These are phyloP conservation scores for Barbarea vulgaris DNA, from an alignment of 345 rosid species.

Conservation along the genomic window DNA sequence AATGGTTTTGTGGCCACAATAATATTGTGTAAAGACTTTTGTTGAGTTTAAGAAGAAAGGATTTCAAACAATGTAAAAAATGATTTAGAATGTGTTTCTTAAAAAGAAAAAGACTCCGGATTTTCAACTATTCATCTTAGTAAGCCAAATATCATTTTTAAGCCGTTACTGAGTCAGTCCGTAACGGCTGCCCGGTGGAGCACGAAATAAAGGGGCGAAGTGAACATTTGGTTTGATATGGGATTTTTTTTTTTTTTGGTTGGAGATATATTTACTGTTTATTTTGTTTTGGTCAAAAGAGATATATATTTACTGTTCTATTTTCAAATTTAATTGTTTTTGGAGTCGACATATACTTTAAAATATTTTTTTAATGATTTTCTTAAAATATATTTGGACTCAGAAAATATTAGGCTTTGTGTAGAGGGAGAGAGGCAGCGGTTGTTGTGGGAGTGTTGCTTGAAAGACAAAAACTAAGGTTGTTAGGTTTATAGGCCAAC, in stretches of 20 bases:
- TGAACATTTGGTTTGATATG: too few relatives aligned
- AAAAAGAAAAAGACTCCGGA: background rate
- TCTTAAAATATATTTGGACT: background rate
- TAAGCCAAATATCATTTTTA: background rate
- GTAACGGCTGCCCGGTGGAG: too few relatives aligned
- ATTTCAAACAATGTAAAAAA: background rate
- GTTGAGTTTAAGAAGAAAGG: background rate
- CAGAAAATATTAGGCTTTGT: background rate
- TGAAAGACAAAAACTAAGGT: conserved; percentile 39
- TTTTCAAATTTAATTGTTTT: too few relatives aligned
- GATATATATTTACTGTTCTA: too few relatives aligned
- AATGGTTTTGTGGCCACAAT: conserved; percentile 1
- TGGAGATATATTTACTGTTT: too few relatives aligned
- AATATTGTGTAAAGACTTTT: background rate
- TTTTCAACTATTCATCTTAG: background rate
- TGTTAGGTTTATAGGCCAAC: conserved; percentile 69
- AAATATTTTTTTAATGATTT: too few relatives aligned
- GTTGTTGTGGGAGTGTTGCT: conserved; percentile 35
- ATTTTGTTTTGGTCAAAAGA: too few relatives aligned
- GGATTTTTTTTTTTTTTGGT: too few relatives aligned
- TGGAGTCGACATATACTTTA: too few relatives aligned
- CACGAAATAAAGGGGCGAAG: too few relatives aligned
- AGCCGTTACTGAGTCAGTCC: too few relatives aligned
- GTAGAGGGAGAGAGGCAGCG: conserved; percentile 21
- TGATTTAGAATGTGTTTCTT: background rate